phyloP scores from a whole-genome alignment of 2,329 filamentous ascomycete genomes.

The Zasmidium citrigriseum region DNA sequence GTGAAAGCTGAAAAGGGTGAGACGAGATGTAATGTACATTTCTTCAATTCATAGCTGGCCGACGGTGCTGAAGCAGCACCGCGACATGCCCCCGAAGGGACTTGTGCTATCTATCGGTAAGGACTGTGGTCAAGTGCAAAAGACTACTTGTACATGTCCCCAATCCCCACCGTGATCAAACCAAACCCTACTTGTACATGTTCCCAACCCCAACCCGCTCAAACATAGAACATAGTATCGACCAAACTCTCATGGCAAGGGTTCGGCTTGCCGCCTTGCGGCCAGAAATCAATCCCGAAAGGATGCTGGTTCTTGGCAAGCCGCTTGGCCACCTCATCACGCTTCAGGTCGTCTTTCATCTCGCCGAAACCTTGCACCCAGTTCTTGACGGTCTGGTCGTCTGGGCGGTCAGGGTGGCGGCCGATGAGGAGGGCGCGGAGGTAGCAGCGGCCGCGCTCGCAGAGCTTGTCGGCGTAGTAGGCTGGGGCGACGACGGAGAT shows the following conservation, averaged over 20 bases:
- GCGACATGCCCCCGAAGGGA: constrained; percentile 4
- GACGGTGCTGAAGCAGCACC: not conserved
- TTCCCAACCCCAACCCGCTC: not conserved
- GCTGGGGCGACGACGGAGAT: constrained; percentile 38
- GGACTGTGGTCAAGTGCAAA: not conserved
- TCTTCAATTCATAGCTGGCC: not conserved
- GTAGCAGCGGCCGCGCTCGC: constrained; percentile 7
- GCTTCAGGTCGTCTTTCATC: not conserved
- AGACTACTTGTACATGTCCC: not conserved
- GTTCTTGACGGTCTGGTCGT: not conserved
- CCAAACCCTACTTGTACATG: not conserved
- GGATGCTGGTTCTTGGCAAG: not conserved
- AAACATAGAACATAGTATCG: constrained; percentile 10
- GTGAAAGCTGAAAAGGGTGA: no score
- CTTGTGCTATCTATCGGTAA: constrained; percentile 1
- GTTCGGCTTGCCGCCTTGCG: not conserved
- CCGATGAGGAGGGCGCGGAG: not conserved
- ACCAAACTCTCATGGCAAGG: not conserved
- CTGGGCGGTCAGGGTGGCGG: not conserved
- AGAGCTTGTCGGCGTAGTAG: constrained; percentile 37
- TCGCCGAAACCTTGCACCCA: not conserved
- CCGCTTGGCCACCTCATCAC: not conserved
- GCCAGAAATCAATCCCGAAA: not conserved
- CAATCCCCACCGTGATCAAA: not conserved
- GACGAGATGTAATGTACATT: no score